Base-by-base conservation (phyloP, 2,329 filamentous ascomycete genomes). In the Sporothrix schenckii region DNA sequence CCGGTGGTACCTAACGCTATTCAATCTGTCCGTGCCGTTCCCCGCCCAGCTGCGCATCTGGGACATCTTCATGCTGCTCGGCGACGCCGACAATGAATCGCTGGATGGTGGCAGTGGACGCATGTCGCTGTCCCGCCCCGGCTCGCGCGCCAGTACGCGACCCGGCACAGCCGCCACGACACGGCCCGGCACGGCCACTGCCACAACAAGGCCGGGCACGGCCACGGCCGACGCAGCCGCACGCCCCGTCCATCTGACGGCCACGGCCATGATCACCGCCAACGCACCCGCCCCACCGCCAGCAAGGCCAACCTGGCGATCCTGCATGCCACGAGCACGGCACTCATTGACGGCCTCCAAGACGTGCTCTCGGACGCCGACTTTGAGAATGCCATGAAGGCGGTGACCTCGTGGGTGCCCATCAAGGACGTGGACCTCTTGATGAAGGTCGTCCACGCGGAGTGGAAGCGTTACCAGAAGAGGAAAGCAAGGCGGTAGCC, bases 381-480 rank as follows among this genome's bases (percentile, higher is more conserved):
- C 78, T 99, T 98, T 79, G 95, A 99, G 79, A 97, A 96, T 77
- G 92, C 92, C 61, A 99, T 99, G 95, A 98, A 97, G 82, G 91
- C 94, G 9, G 84, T 99, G 73, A 98, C 95, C 41, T 93, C 91
- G 70, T 97, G 92, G 89, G 91, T 98, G 58, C 93, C 94, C 24
- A 91, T 99, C 78, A 93, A 93, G 80, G 94, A 99, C 76, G 93
- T 97, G 77, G 93, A 98, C 78, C 81, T 97, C 71, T 85, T 99
- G 76, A 97, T 99, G 92, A 90, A 90, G 76, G 92, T 97, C 71
- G 89, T 93, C 34, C 90, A 90, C 77, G 89, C 92, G 16, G 94
- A 98, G 81, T 97, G 92, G 87, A 97, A 92, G 82, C 80, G 83
- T 66, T 85, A 87, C 73, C 81, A 85, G 74, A 80, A 79, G 76